Conservation (phyloP, 2,329 filamentous ascomycete species). For the Cercospora beticola region DNA sequence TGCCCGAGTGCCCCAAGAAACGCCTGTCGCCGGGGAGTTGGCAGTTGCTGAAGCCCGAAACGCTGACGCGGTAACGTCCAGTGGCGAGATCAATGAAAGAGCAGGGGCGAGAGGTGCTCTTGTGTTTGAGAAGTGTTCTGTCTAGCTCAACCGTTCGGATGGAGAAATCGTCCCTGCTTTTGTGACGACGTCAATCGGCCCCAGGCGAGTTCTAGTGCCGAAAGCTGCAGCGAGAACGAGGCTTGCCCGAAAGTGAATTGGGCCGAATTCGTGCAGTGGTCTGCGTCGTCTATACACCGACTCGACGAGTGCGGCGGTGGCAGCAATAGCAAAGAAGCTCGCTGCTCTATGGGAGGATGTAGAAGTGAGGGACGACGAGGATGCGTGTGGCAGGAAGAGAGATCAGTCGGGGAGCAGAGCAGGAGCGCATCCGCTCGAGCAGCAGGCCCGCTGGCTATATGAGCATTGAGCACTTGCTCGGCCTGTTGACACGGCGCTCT, state of each 20-base stretch:
- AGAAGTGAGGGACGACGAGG: not conserved
- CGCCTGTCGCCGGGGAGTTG: not conserved
- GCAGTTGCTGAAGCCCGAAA: not conserved
- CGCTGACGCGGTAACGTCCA: not conserved
- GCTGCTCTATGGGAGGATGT: not conserved
- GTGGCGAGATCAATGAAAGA: not conserved
- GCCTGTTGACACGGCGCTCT: constrained; percentile 10
- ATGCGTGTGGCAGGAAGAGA: not conserved
- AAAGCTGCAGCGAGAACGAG: not conserved
- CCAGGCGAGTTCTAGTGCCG: constrained; percentile 1
- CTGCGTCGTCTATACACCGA: not conserved
- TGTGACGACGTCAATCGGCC: constrained; percentile 2
- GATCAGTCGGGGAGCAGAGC: not conserved
- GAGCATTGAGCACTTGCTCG: not conserved
- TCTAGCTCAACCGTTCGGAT: not conserved
- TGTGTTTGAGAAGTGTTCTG: not conserved
- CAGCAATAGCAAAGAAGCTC: not conserved
- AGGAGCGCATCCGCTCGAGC: not conserved
- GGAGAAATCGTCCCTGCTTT: constrained; percentile 5
- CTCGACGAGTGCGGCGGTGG: not conserved
- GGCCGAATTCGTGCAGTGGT: not conserved
- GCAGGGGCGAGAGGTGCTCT: not conserved
- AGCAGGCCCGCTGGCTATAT: constrained; percentile 14
- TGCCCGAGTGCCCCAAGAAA: constrained; percentile 3
- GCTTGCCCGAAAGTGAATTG: constrained; percentile 4